Evolutionary conservation across 1,284 basidiomycete genomes (phyloP).

Genomic region (Malassezia cuniculi): DNA sequence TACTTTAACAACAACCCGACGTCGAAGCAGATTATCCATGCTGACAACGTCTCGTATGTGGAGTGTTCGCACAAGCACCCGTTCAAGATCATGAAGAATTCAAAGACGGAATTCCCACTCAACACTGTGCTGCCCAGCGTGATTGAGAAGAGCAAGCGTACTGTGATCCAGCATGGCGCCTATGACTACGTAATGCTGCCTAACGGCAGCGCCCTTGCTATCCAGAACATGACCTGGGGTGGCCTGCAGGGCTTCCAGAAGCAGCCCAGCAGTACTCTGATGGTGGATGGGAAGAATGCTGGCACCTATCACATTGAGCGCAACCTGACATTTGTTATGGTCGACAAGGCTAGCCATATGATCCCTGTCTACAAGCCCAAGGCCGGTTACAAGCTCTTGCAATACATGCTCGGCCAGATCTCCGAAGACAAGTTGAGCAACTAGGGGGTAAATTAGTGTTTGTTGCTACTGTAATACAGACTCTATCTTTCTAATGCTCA

Average conservation of each 20-base stretch:
- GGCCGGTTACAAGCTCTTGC: constrained; percentile 22
- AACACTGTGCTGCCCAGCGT: constrained; percentile 21
- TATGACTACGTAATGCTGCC: constrained; percentile 27
- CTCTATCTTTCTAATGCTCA: too few species aligned
- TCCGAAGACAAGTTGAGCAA: too few species aligned
- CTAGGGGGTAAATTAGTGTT: too few species aligned
- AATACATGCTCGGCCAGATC: constrained; percentile 33
- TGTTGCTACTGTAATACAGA: too few species aligned
- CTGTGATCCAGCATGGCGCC: constrained; percentile 26
- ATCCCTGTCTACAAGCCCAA: constrained; percentile 28
- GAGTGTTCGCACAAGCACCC: constrained; percentile 19
- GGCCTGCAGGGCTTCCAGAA: constrained; percentile 36
- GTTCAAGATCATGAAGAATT: constrained; percentile 14
- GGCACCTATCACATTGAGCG: constrained; percentile 28
- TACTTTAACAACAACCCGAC: constrained; percentile 22
- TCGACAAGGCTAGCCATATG: constrained; percentile 20
- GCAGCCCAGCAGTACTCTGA: constrained; percentile 14
- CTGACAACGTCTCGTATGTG: constrained; percentile 21
- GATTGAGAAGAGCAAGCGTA: constrained; percentile 25
- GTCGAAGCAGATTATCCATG: constrained; percentile 31
- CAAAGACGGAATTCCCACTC: constrained; percentile 14
- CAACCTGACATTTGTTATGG: constrained; percentile 20
- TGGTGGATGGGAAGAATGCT: constrained; percentile 11
- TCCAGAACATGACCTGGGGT: constrained; percentile 42
- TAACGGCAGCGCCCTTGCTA: constrained; percentile 25